Evolutionary conservation across 768 basidiomycete genomes (phyloP).

Genomic region (Tylopilus cervinicoccineus): DNA sequence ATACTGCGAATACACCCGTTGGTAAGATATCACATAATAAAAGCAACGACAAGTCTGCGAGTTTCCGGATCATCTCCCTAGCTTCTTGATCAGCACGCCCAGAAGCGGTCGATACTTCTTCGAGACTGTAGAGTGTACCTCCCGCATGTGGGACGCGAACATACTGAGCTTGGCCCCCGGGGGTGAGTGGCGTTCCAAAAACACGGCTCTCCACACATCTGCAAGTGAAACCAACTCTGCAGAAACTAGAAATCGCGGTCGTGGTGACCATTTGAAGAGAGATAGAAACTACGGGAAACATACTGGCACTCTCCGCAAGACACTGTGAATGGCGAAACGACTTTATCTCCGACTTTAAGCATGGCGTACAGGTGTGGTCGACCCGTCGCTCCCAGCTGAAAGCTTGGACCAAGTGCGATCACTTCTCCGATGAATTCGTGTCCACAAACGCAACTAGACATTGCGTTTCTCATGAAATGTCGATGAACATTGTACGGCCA

Average conservation of each 20-base stretch:
- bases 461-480: not conserved
- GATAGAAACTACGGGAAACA: conserved; percentile 21
- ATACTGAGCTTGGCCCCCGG: conserved; percentile 78
- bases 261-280: not conserved
- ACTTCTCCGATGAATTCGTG: conserved; percentile 80
- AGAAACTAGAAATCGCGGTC: conserved; percentile 43
- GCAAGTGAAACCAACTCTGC: conserved; percentile 68
- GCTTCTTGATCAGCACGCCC: conserved; percentile 20
- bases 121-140: conserved; percentile 68
- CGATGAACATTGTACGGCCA: not conserved
- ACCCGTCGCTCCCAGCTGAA: conserved; percentile 38
- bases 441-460: conserved; percentile 57
- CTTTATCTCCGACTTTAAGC: conserved; percentile 68
- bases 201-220: conserved; percentile 58
- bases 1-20: conserved; percentile 72
- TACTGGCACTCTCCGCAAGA: conserved; percentile 86
- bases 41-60: conserved; percentile 64
- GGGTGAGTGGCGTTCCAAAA: conserved; percentile 63
- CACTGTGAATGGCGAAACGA: conserved; percentile 78
- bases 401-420: conserved; percentile 60
- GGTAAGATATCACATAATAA: conserved; percentile 77
- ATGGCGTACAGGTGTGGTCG: conserved; percentile 61
- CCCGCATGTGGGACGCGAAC: conserved; percentile 77
- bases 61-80: conserved; percentile 36
- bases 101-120: conserved; percentile 34